A percentile compares a stretch with the other conserved stretches of the same genome.
Conservation (phyloP, 2,329 filamentous ascomycete genomes). For the Leptoxyphium fumago region DNA sequence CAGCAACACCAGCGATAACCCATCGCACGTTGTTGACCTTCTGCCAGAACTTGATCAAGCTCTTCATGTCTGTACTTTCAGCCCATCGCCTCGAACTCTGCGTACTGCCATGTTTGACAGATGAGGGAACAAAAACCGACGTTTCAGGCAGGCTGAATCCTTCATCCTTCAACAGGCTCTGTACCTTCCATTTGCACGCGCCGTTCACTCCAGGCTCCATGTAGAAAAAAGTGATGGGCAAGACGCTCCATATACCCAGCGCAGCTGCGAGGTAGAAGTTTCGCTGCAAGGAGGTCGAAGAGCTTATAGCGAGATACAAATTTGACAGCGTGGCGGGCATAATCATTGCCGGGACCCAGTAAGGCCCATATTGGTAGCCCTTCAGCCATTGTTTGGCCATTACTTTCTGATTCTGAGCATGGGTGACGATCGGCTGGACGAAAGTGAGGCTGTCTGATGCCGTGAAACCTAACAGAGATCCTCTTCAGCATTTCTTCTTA, state of each 20-base stretch:
- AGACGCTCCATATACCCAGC: constrained; percentile 18
- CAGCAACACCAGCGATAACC: constrained; percentile 3
- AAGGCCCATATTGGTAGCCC: constrained; percentile 23
- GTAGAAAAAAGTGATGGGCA: constrained; percentile 23
- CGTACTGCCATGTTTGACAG: constrained; percentile 11
- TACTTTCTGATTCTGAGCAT: constrained; percentile 18
- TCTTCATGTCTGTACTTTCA: constrained; percentile 11
- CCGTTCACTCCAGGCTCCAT: constrained; percentile 27
- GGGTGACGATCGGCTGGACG: constrained; percentile 20
- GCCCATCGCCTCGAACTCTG: constrained; percentile 10
- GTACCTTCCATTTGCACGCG: constrained; percentile 25
- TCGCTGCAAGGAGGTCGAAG: neutral
- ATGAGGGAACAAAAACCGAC: constrained; percentile 9
- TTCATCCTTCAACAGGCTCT: constrained; percentile 18
- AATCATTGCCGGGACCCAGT: constrained; percentile 24
- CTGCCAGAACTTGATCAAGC: constrained; percentile 14
- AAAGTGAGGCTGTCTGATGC: constrained; percentile 20
- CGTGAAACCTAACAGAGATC: constrained; percentile 5
- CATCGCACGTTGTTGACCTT: constrained; percentile 10
- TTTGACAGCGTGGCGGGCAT: constrained; percentile 21
- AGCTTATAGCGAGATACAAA: constrained; percentile 11
- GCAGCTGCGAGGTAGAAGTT: constrained; percentile 13
- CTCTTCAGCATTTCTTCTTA: too few species aligned
- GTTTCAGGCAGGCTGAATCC: constrained; percentile 12
- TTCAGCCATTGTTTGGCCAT: constrained; percentile 27